These are phyloP conservation scores for Artemisia argyi DNA, from an alignment of 129 eudicot species.

Conservation along the genomic window DNA sequence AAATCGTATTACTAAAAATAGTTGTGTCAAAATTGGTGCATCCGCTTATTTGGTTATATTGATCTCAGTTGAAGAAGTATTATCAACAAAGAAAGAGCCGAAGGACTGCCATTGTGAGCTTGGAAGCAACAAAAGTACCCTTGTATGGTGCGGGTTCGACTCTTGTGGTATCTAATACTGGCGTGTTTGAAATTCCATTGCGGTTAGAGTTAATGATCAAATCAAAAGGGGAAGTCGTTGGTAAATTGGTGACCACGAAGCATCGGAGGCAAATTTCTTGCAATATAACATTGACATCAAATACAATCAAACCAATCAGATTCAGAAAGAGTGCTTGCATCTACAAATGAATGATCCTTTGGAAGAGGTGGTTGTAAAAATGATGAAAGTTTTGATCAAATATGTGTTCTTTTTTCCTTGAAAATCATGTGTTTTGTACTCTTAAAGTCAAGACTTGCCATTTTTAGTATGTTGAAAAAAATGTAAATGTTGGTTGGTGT, in stretches of 20 bases:
- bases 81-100: slow-evolving; percentile 83
- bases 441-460: slow-evolving; percentile 18
- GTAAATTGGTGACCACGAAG: slow-evolving; percentile 77
- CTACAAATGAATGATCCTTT: slow-evolving; percentile 40
- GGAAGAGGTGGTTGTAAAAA: slow-evolving; percentile 27
- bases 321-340: slow-evolving; percentile 74
- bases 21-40: neutral
- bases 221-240: slow-evolving; percentile 79
- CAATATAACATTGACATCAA: slow-evolving; percentile 54
- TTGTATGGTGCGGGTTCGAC: slow-evolving; percentile 91
- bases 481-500: slow-evolving; percentile 36
- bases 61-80: slow-evolving; percentile 71
- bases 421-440: slow-evolving; percentile 10
- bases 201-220: slow-evolving; percentile 59
- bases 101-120: slow-evolving; percentile 44
- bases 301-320: slow-evolving; percentile 64
- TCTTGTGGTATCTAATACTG: slow-evolving; percentile 35
- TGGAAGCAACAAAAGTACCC: slow-evolving; percentile 76
- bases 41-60: neutral
- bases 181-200: slow-evolving; percentile 60
- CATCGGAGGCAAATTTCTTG: slow-evolving; percentile 59
- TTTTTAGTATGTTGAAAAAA: slow-evolving; percentile 23
- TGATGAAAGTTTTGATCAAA: slow-evolving; percentile 27
- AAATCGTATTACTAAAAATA: neutral
- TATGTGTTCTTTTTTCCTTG: slow-evolving; percentile 11